Conservation (phyloP, 371 early-diverging fungal genomes). For the Rhizopus arrhizus region DNA sequence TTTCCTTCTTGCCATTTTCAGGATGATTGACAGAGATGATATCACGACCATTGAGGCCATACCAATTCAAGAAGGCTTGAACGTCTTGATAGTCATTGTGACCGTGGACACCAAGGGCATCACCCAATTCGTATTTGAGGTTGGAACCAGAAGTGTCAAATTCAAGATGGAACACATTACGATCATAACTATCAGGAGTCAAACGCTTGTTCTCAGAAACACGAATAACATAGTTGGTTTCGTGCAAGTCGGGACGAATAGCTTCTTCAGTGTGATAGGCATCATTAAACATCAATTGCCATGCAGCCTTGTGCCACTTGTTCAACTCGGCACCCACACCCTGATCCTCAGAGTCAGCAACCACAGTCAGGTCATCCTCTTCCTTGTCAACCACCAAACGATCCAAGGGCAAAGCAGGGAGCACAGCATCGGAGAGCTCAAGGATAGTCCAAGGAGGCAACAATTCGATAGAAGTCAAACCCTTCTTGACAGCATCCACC, state of each 20-base stretch:
- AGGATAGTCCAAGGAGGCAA: conserved; percentile 60
- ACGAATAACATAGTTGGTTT: conserved; percentile 64
- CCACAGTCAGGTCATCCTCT: conserved; percentile 38
- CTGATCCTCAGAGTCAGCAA: conserved; percentile 48
- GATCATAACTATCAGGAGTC: conserved; percentile 85
- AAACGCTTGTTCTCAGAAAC: conserved; percentile 79
- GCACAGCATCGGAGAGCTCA: conserved; percentile 38
- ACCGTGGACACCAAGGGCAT: conserved; percentile 92
- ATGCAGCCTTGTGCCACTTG: conserved; percentile 67
- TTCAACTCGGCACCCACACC: conserved; percentile 46
- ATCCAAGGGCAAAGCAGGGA: conserved; percentile 40
- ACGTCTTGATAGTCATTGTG: conserved; percentile 82
- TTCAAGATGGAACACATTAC: conserved; percentile 95
- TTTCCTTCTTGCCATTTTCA: conserved; percentile 54
- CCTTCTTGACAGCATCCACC: conserved; percentile 32
- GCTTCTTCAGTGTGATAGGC: conserved; percentile 61
- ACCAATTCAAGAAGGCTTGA: conserved; percentile 68
- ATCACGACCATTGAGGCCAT: conserved; percentile 70
- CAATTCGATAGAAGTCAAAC: conserved; percentile 42
- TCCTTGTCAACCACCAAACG: conserved; percentile 42
- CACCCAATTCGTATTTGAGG: conserved; percentile 88
- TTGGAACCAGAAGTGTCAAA: conserved; percentile 81
- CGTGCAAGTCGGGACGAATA: conserved; percentile 70
- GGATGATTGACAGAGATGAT: conserved; percentile 59
- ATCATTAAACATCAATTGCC: conserved; percentile 80